Conservation (phyloP, 106 monocot species). For the Amphibolis antarctica region DNA sequence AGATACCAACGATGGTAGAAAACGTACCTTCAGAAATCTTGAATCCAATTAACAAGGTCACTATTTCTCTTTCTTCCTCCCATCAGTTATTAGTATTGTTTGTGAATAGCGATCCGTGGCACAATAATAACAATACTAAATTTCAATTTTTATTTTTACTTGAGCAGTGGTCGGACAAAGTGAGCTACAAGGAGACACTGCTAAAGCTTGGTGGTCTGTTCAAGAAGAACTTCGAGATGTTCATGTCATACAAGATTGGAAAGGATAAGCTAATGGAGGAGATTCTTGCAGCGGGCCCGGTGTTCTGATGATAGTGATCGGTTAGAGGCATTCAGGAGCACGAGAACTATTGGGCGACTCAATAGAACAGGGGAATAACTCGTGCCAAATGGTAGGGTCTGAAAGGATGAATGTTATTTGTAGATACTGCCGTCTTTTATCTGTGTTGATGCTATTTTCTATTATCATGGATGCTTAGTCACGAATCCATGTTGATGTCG, state of each 20-base stretch:
- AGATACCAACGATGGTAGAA: slow-evolving; percentile 58
- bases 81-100: not conserved
- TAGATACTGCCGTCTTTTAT: no score
- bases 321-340: no score
- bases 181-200: slow-evolving; percentile 57
- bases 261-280: slow-evolving; percentile 74
- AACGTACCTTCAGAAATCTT: slow-evolving; percentile 75
- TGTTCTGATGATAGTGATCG: no score
- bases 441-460: no score
- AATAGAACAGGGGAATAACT: no score
- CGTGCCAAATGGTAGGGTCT: no score
- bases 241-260: slow-evolving; percentile 71
- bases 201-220: slow-evolving; percentile 79
- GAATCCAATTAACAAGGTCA: slow-evolving; percentile 71
- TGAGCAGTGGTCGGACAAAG: slow-evolving; percentile 71
- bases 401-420: no score
- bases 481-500: no score
- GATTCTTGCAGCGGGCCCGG: slow-evolving; percentile 86
- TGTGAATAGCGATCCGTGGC: no score
- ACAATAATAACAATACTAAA: no score
- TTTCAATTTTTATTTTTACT: not conserved
- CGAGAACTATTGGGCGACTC: no score
- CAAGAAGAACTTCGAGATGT: slow-evolving; percentile 94
- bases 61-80: not conserved
- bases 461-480: no score